A percentile compares a stretch with the other conserved stretches of the same genome.
phyloP scores from a whole-genome alignment of 331 rosid genomes.

The Spiraea crenata region DNA sequence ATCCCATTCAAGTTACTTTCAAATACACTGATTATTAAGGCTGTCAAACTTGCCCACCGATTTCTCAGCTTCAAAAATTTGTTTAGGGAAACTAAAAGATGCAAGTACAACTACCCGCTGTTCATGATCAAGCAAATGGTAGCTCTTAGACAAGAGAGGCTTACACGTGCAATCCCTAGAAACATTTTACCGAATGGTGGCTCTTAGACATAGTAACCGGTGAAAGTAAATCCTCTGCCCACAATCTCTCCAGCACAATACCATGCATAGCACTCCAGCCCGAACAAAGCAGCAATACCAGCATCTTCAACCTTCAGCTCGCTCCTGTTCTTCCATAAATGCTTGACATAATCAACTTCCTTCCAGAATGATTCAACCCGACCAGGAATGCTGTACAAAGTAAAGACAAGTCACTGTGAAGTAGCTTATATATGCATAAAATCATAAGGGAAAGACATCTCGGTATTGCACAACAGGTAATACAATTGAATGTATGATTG shows the following conservation, averaged over 20 bases:
- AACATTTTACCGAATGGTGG: slow-evolving; percentile 29
- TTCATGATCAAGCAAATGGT: slow-evolving; percentile 43
- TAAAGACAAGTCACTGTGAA: neutral
- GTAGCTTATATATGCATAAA: neutral
- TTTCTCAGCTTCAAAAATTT: slow-evolving; percentile 51
- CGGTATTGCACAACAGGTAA: neutral
- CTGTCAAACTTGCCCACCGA: slow-evolving; percentile 49
- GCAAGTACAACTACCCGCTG: slow-evolving; percentile 45
- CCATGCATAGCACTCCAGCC: slow-evolving; percentile 93
- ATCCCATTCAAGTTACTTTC: slow-evolving; percentile 43
- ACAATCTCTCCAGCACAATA: slow-evolving; percentile 88
- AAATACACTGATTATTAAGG: slow-evolving; percentile 67
- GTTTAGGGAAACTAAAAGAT: slow-evolving; percentile 33
- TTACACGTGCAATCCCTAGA: slow-evolving; percentile 34
- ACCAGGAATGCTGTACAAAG: slow-evolving; percentile 67
- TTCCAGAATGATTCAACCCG: slow-evolving; percentile 72
- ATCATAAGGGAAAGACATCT: neutral
- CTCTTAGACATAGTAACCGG: slow-evolving; percentile 79
- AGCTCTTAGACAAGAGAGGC: slow-evolving; percentile 32
- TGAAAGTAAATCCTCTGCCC: slow-evolving; percentile 96
- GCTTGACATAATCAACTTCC: slow-evolving; percentile 81
- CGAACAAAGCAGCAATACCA: slow-evolving; percentile 89
- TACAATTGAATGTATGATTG: neutral
- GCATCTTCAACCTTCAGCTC: slow-evolving; percentile 92
- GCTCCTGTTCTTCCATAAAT: slow-evolving; percentile 73